Percentiles rank a stretch among this genome's conserved stretches.
Evolutionary conservation across 2,329 filamentous ascomycete species (phyloP).

Genomic region (Penicillium sumatraense): DNA sequence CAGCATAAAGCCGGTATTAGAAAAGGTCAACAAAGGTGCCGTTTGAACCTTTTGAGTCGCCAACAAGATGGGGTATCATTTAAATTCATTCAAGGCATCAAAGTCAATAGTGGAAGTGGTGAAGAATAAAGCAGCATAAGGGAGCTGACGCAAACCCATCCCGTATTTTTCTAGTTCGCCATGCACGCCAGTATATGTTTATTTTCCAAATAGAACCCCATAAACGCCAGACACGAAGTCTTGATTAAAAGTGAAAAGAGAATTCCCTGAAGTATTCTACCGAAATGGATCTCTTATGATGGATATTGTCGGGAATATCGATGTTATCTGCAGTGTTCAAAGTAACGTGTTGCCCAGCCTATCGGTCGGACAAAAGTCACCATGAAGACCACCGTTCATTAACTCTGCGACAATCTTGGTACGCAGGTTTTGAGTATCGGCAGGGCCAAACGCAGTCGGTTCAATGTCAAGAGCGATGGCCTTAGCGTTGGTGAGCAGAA

Average conservation of each 20-base stretch:
- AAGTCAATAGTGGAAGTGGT: constrained; percentile 9
- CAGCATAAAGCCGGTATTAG: background rate
- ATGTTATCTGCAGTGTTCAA: constrained; percentile 14
- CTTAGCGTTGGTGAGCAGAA: constrained; percentile 54
- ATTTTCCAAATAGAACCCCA: constrained; percentile 3
- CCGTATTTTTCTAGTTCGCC: constrained; percentile 19
- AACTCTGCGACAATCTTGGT: constrained; percentile 54
- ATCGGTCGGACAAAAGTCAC: constrained; percentile 43
- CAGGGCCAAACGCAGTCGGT: constrained; percentile 46
- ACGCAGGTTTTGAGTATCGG: constrained; percentile 47
- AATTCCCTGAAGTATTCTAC: background rate
- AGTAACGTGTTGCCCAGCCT: constrained; percentile 27
- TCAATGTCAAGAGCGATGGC: constrained; percentile 51
- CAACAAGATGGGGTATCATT: constrained; percentile 29
- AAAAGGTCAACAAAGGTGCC: background rate
- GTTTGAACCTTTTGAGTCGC: constrained; percentile 9
- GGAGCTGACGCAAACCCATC: constrained; percentile 2
- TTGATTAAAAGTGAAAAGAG: constrained; percentile 1
- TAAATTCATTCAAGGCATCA: constrained; percentile 23
- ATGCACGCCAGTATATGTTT: constrained; percentile 17
- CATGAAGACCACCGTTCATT: constrained; percentile 49
- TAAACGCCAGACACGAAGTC: constrained; percentile 6
- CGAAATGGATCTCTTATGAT: background rate
- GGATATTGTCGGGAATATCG: background rate
- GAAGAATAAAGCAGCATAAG: constrained; percentile 3